Base-by-base conservation (phyloP, 1,284 basidiomycete species). In the Fomes fomentarius region DNA sequence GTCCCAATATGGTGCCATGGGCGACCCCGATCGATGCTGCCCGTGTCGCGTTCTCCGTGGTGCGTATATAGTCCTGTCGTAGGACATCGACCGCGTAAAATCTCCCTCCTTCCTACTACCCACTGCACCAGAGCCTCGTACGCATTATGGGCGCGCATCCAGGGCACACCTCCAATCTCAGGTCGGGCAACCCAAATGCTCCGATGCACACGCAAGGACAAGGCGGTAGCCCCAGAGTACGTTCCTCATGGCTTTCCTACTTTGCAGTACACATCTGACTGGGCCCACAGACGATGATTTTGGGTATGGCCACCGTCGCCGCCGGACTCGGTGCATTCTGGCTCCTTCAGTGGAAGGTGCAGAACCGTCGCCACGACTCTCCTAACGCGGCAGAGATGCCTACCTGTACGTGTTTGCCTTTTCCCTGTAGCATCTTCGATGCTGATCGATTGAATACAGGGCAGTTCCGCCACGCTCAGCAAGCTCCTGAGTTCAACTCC, bases 391-490 rank as follows among this genome's bases (percentile, higher is more conserved):
- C 52, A 8, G 58, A 62, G 35, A 57, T 64, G 39, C 57, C 63
- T 1, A 60, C 61, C 34, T 64, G 63, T 64, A 47, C 10, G 63
- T 50, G 2, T 21, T 5, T 8, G 6, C 15, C 3, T 11, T 14
- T 17, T 2, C 6, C 10, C 25, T 26, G 10, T 22, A 6, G 6
- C 11, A 4, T 12, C 21, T 15, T 1, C 14, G 4, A 10, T 38
- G 14, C 6, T 17, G 11, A 19, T 22, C 9, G 12, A 2, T n/a
- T 14, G 9, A 0, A n/a, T 44, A 17, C 38, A 62, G 62, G 60
- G 62, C 62, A 64, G 44, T 50, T 54, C 47, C 62, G 58, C 19
- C 62, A 62, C 39, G 60, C 62, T 1, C 58, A 60, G n/a, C 60
- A 64, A 33, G 40, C 38, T 5, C 41, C 52, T 11, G 47, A 53